Percentiles rank a stretch among this genome's conserved stretches.
These are phyloP conservation scores for Penicillium dipodomyicola DNA, from an alignment of 495 filamentous ascomycete genomes.

Conservation along the genomic window DNA sequence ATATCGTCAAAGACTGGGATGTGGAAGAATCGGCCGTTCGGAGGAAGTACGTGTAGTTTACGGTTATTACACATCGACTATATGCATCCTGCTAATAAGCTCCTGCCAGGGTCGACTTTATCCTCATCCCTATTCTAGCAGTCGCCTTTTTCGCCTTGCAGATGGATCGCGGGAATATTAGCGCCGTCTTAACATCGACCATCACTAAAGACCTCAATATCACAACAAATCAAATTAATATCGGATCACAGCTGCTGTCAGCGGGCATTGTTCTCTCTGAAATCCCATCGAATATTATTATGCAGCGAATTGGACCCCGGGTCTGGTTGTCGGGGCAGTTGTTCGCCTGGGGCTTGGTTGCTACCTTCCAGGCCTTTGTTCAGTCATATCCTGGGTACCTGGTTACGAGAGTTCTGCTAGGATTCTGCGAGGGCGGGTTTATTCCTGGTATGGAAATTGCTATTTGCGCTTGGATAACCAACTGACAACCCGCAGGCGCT, in stretches of 20 bases:
- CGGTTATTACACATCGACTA: neutral
- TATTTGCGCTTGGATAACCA: slow-evolving; percentile 17
- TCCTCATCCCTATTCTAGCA: slow-evolving; percentile 51
- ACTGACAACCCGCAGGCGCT: slow-evolving; percentile 51
- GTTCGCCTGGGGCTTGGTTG: slow-evolving; percentile 58
- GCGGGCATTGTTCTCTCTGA: slow-evolving; percentile 57
- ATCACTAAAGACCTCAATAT: slow-evolving; percentile 54
- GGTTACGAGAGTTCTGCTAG: slow-evolving; percentile 52
- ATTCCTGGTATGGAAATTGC: slow-evolving; percentile 44
- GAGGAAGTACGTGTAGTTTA: slow-evolving; percentile 28
- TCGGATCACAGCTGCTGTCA: slow-evolving; percentile 54
- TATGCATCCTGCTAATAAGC: neutral
- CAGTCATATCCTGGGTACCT: slow-evolving; percentile 50
- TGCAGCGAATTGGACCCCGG: slow-evolving; percentile 54
- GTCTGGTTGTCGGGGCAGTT: slow-evolving; percentile 56
- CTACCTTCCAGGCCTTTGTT: slow-evolving; percentile 58
- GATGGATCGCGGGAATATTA: slow-evolving; percentile 54
- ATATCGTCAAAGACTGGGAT: slow-evolving; percentile 38
- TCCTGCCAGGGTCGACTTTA: slow-evolving; percentile 45
- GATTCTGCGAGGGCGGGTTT: slow-evolving; percentile 58
- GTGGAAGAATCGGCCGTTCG: slow-evolving; percentile 27
- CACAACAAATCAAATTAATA: slow-evolving; percentile 57
- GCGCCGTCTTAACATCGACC: slow-evolving; percentile 47
- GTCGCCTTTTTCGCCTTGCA: slow-evolving; percentile 60
- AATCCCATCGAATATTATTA: slow-evolving; percentile 56